Evolutionary conservation across 2,329 filamentous ascomycete species (phyloP).

Genomic region (Beauveria scarabaeidicola): DNA sequence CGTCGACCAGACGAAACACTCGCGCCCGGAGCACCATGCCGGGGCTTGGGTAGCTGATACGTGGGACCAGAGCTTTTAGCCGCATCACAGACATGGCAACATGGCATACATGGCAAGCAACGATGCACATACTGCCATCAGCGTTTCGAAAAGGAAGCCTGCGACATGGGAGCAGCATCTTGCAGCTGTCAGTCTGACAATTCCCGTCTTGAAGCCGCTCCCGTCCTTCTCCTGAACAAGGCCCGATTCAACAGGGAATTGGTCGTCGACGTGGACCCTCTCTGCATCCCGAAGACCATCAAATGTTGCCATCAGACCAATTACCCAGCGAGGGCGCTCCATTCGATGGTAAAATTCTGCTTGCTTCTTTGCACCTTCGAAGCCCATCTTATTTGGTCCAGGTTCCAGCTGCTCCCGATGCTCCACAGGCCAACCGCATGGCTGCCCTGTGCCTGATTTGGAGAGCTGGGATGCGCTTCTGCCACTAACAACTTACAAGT

Average conservation of each 20-base stretch:
- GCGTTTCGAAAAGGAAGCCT: not conserved
- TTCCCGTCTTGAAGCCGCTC: conserved; percentile 4
- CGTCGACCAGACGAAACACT: conserved; percentile 3
- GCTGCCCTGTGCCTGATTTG: not conserved
- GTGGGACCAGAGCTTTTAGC: not conserved
- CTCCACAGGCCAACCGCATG: conserved; percentile 4
- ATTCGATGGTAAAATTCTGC: not conserved
- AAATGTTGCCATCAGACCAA: conserved; percentile 3
- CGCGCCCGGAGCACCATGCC: not conserved
- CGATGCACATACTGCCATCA: not conserved
- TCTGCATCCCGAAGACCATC: not conserved
- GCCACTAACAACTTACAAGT: not conserved
- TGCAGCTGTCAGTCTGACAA: not conserved
- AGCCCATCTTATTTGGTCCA: not conserved
- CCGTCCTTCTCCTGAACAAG: not conserved
- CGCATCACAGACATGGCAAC: not conserved
- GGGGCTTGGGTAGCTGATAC: not conserved
- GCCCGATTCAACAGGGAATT: not conserved
- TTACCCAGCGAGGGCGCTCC: not conserved
- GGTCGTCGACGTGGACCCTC: not conserved
- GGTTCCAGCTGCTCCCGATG: not conserved
- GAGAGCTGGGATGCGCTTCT: not conserved
- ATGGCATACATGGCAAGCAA: not conserved
- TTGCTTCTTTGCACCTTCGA: conserved; percentile 2
- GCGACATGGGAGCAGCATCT: not conserved